Percentiles rank a stretch among this genome's conserved stretches.
Conservation (phyloP, 495 filamentous ascomycete genomes). For the Penicillium ucsense region DNA sequence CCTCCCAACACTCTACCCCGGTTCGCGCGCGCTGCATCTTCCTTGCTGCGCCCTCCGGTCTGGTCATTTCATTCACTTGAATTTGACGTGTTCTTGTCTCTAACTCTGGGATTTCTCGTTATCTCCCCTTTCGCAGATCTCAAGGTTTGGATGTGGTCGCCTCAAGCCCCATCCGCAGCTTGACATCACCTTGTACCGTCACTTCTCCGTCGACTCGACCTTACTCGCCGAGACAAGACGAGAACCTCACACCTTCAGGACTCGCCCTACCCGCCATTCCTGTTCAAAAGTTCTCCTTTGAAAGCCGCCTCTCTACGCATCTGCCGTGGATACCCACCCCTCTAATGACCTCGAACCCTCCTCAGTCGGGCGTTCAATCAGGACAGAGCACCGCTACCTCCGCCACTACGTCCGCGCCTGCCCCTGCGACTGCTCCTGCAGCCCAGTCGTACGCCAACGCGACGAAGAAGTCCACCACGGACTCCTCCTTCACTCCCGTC, state of each 20-base stretch:
- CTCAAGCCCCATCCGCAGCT: slow-evolving; percentile 18
- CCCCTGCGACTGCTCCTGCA: slow-evolving; percentile 45
- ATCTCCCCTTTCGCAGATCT: slow-evolving; percentile 13
- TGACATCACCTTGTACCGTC: slow-evolving; percentile 18
- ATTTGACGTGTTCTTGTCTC: slow-evolving; percentile 6
- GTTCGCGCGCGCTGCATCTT: slow-evolving; percentile 17
- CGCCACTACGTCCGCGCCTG: slow-evolving; percentile 42
- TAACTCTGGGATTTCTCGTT: slow-evolving; percentile 18
- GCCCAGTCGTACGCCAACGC: slow-evolving; percentile 58
- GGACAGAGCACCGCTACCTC: slow-evolving; percentile 42
- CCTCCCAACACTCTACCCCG: slow-evolving; percentile 1
- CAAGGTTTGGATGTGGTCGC: slow-evolving; percentile 26
- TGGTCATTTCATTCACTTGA: slow-evolving; percentile 11
- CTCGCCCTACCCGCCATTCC: no score
- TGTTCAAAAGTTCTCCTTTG: not conserved
- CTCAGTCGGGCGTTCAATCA: slow-evolving; percentile 43
- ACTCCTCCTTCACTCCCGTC: slow-evolving; percentile 50
- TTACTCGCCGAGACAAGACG: not conserved
- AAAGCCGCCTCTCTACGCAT: slow-evolving; percentile 17
- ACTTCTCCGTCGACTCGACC: slow-evolving; percentile 3
- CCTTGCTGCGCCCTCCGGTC: slow-evolving; percentile 16
- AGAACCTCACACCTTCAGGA: no score
- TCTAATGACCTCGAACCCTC: slow-evolving; percentile 44
- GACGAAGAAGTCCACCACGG: slow-evolving; percentile 74
- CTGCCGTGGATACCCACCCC: slow-evolving; percentile 25